phyloP scores from a whole-genome alignment of 192 early-diverging fungal genomes.

The Linnemannia exigua region DNA sequence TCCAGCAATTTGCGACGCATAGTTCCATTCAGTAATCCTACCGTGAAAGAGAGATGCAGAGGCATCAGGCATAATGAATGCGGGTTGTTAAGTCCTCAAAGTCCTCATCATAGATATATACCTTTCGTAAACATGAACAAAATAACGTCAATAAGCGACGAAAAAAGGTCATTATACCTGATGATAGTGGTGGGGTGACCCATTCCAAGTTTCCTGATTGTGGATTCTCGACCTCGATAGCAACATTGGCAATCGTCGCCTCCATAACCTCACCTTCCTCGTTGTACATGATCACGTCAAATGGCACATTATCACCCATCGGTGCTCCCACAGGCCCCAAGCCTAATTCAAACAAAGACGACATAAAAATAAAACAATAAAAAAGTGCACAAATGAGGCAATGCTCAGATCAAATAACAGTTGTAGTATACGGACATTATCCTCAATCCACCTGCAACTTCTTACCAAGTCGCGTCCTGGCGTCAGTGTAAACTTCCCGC shows the following conservation, averaged over 20 bases:
- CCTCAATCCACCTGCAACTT: neutral
- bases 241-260: slow-evolving; percentile 69
- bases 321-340: slow-evolving; percentile 29
- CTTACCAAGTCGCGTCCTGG: slow-evolving; percentile 54
- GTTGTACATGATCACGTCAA: slow-evolving; percentile 70
- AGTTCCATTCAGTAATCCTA: slow-evolving; percentile 63
- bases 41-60: neutral
- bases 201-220: slow-evolving; percentile 46
- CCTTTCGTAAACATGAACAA: no score
- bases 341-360: no score
- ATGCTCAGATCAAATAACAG: no score
- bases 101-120: no score
- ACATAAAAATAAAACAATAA: no score
- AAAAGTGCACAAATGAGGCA: neutral
- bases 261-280: slow-evolving; percentile 65
- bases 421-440: neutral
- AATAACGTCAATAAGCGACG: slow-evolving; percentile 45
- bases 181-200: slow-evolving; percentile 60
- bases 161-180: slow-evolving; percentile 22
- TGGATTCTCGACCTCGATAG: slow-evolving; percentile 48
- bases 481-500: slow-evolving; percentile 61
- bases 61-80: neutral
- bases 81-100: no score
- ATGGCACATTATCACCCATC: slow-evolving; percentile 31
- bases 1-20: slow-evolving; percentile 62